phyloP scores from a whole-genome alignment of 768 basidiomycete genomes.

The Infundibulicybe gibba region DNA sequence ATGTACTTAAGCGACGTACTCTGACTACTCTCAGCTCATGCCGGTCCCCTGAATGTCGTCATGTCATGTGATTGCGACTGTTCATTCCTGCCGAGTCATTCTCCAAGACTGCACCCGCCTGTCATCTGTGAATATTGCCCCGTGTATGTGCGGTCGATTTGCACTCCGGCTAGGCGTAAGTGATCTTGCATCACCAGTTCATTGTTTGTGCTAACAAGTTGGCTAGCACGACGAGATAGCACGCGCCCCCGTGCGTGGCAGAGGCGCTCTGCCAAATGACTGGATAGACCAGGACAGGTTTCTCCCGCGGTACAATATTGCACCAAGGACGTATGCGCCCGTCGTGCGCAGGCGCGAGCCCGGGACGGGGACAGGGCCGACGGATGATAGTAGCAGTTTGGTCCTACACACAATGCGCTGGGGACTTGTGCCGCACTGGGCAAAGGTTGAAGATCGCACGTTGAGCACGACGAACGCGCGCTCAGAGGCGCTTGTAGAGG shows the following conservation, averaged over 20 bases:
- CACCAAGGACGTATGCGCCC: slow-evolving; percentile 76
- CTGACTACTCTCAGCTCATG: no score
- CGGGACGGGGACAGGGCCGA: slow-evolving; percentile 6
- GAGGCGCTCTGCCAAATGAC: slow-evolving; percentile 41
- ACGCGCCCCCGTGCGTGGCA: slow-evolving; percentile 41
- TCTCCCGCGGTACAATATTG: slow-evolving; percentile 74
- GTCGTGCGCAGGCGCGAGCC: slow-evolving; percentile 53
- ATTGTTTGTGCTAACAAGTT: slow-evolving; percentile 1
- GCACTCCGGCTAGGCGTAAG: slow-evolving; percentile 47
- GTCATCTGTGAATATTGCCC: not conserved
- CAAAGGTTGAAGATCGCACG: slow-evolving; percentile 64
- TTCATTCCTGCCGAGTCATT: no score
- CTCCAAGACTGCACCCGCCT: no score
- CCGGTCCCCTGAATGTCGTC: no score
- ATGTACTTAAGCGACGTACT: no score
- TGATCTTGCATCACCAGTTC: not conserved
- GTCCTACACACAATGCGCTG: slow-evolving; percentile 85
- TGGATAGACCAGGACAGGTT: slow-evolving; percentile 63
- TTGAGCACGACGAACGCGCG: slow-evolving; percentile 91
- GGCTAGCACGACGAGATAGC: slow-evolving; percentile 21
- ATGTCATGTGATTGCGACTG: no score
- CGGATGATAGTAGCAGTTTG: slow-evolving; percentile 18
- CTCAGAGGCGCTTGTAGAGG: slow-evolving; percentile 71
- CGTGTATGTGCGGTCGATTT: slow-evolving; percentile 62
- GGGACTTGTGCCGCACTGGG: slow-evolving; percentile 88